Evolutionary conservation across 495 filamentous ascomycete species (phyloP).

Genomic region (Annulohypoxylon maeteangense): DNA sequence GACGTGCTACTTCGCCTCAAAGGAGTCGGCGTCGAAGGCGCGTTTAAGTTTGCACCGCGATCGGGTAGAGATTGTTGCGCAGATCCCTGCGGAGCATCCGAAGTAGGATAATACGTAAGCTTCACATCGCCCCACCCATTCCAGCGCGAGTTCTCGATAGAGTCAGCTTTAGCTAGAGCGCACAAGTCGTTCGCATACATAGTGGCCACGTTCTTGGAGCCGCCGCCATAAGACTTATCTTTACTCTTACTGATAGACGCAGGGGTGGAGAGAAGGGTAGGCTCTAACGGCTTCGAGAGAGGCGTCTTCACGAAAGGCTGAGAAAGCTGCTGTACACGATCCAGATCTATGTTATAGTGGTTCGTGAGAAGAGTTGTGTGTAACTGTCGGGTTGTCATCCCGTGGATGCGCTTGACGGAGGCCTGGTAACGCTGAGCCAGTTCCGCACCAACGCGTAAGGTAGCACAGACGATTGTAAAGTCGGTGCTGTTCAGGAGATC

Average conservation of each 20-base stretch:
- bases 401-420: conserved; percentile 73
- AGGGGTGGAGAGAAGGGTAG: conserved; percentile 54
- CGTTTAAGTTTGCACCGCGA: conserved; percentile 37
- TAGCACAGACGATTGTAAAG: conserved; percentile 75
- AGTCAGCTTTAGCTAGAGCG: conserved; percentile 66
- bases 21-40: conserved; percentile 58
- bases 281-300: conserved; percentile 52
- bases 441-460: conserved; percentile 80
- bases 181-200: conserved; percentile 82
- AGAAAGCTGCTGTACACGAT: conserved; percentile 83
- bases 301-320: conserved; percentile 81
- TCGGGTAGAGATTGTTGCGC: conserved; percentile 39
- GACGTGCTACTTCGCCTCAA: conserved; percentile 59
- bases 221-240: conserved; percentile 64
- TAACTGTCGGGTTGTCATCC: conserved; percentile 66
- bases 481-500: conserved; percentile 89
- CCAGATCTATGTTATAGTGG: conserved; percentile 95
- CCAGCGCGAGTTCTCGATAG: conserved; percentile 56
- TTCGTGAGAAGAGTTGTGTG: conserved; percentile 78
- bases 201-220: conserved; percentile 57
- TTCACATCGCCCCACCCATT: conserved; percentile 63
- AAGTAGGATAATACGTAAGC: conserved; percentile 57
- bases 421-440: conserved; percentile 93
- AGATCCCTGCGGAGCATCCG: conserved; percentile 33
- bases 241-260: conserved; percentile 70